Evolutionary conservation across 768 basidiomycete species (phyloP).

Genomic region (Panellus pusillus): DNA sequence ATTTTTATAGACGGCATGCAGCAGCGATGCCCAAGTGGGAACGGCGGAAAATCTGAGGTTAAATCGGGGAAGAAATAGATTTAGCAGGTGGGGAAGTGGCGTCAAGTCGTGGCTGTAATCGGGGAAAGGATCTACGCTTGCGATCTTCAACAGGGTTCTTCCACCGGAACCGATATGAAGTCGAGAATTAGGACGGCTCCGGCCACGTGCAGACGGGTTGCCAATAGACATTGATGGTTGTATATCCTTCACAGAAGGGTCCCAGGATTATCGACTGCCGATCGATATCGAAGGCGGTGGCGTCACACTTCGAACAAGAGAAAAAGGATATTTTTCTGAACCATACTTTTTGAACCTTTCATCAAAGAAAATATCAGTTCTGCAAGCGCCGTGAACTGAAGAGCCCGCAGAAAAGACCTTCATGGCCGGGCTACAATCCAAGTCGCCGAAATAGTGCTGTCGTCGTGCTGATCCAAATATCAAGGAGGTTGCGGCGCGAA

Average conservation of each 20-base stretch:
- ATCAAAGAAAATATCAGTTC: no score
- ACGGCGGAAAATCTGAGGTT: slow-evolving; percentile 13
- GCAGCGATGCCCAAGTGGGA: slow-evolving; percentile 13
- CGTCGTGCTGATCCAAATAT: no score
- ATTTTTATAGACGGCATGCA: slow-evolving; percentile 20
- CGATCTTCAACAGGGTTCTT: slow-evolving; percentile 13
- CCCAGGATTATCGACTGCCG: not conserved
- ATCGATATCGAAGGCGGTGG: slow-evolving; percentile 12
- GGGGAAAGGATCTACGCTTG: slow-evolving; percentile 14
- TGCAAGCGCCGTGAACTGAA: no score
- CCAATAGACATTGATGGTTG: slow-evolving; percentile 8
- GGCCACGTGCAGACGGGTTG: slow-evolving; percentile 9
- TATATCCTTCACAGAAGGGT: slow-evolving; percentile 11
- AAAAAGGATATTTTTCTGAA: not conserved
- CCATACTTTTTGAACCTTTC: no score
- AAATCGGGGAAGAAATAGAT: slow-evolving; percentile 17
- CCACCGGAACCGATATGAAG: slow-evolving; percentile 18
- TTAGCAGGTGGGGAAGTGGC: slow-evolving; percentile 6
- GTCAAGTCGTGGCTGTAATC: slow-evolving; percentile 12
- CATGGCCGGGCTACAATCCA: no score
- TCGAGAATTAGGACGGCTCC: slow-evolving; percentile 3
- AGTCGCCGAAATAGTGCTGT: no score
- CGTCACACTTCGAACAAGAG: slow-evolving; percentile 10
- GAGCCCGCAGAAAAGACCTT: no score
- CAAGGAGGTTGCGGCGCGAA: no score